Percentiles rank a stretch among this genome's conserved stretches.
Conservation (phyloP, 2,329 filamentous ascomycete genomes). For the Pestalotiopsis sp. region DNA sequence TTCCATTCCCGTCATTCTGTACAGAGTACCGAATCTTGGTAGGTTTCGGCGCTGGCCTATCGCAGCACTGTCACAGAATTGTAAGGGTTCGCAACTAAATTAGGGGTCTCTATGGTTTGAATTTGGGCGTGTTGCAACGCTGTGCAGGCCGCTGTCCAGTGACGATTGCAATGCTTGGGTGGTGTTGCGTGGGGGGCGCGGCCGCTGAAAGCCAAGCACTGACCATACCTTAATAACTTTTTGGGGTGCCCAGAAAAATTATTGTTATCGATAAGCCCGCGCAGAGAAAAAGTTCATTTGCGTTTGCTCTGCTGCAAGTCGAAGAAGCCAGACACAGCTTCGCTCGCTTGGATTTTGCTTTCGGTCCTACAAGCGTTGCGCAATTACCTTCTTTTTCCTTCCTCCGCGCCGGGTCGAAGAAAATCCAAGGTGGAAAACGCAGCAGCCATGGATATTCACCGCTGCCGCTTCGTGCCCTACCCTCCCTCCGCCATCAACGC, state of each 20-base stretch:
- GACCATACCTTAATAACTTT: constrained; percentile 12
- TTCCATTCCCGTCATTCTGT: not conserved
- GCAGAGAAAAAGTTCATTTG: not conserved
- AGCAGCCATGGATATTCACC: constrained; percentile 84
- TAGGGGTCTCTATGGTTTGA: not conserved
- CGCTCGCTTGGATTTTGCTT: not conserved
- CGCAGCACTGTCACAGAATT: not conserved
- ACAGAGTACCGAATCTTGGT: not conserved
- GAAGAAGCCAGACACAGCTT: not conserved
- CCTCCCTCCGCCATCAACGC: constrained; percentile 92
- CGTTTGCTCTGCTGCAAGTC: not conserved
- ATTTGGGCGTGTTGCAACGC: not conserved
- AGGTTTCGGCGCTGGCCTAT: not conserved
- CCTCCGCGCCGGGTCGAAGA: not conserved
- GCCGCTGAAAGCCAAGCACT: not conserved
- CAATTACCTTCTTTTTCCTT: not conserved
- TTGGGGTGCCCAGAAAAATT: not conserved
- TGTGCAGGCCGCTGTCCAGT: not conserved
- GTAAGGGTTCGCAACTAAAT: not conserved
- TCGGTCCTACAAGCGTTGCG: not conserved
- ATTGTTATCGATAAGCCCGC: not conserved
- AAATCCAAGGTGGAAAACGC: not conserved
- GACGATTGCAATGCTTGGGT: not conserved
- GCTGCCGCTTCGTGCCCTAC: constrained; percentile 93
- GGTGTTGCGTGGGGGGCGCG: not conserved